These are phyloP conservation scores for Penicillium brasilianum DNA, from an alignment of 2,329 filamentous ascomycete genomes.

Conservation along the genomic window DNA sequence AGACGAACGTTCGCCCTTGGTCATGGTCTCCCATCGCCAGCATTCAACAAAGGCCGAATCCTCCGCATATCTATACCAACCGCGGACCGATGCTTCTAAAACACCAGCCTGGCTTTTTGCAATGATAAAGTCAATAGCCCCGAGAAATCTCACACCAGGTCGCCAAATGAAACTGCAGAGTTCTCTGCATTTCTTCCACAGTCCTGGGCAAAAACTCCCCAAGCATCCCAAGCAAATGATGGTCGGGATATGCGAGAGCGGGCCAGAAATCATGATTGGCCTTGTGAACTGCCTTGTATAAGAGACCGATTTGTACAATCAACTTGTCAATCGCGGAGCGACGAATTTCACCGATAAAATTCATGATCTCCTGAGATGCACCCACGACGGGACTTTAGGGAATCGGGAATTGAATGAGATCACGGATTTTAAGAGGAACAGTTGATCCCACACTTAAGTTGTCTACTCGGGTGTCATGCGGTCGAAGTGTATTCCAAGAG, in stretches of 20 bases:
- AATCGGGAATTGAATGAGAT: constrained; percentile 1
- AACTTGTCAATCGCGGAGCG: neutral
- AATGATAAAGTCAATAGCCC: neutral
- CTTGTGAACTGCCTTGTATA: neutral
- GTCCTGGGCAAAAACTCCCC: neutral
- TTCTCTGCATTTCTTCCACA: neutral
- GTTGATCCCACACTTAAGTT: neutral
- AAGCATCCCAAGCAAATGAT: neutral
- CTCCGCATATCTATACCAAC: no score
- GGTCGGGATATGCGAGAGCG: neutral
- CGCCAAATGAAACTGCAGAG: neutral
- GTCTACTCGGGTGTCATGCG: constrained; percentile 21
- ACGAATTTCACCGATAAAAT: neutral
- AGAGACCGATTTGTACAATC: constrained; percentile 4
- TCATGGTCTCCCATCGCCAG: no score
- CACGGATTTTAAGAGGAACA: neutral
- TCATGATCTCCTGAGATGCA: neutral
- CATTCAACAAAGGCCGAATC: no score
- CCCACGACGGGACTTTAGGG: neutral
- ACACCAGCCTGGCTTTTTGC: neutral
- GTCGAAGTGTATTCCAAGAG: constrained; percentile 47
- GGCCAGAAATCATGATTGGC: constrained; percentile 15
- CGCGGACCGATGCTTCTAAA: no score
- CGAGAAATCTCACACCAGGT: neutral
- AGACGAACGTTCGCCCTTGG: no score